phyloP scores from a whole-genome alignment of 2,329 filamentous ascomycete genomes.

The Microdochium bolleyi region DNA sequence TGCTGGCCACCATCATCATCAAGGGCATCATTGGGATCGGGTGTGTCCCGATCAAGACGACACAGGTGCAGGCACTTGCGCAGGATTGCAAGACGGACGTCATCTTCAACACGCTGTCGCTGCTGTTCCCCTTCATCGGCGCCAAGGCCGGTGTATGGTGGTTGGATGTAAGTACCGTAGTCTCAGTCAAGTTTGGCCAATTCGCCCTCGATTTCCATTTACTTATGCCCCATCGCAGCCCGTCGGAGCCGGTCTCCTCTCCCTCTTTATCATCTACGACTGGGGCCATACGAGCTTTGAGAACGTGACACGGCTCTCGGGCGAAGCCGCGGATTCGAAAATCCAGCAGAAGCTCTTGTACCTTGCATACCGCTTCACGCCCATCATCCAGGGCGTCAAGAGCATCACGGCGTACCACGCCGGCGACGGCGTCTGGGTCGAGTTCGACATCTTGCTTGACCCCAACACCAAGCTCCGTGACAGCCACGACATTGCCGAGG shows the following conservation, averaged over 20 bases:
- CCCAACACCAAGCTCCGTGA: constrained; percentile 41
- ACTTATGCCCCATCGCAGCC: constrained; percentile 12
- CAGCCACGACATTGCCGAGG: constrained; percentile 54
- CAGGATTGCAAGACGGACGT: constrained; percentile 59
- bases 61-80: constrained; percentile 54
- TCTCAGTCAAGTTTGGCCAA: not conserved
- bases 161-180: constrained; percentile 41
- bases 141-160: constrained; percentile 54
- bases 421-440: constrained; percentile 55
- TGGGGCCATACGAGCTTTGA: constrained; percentile 55
- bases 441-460: constrained; percentile 51
- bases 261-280: constrained; percentile 61
- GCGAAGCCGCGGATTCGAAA: constrained; percentile 43
- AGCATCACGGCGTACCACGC: constrained; percentile 50
- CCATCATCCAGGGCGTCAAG: constrained; percentile 45
- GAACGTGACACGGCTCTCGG: constrained; percentile 50
- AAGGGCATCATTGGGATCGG: constrained; percentile 55
- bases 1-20: constrained; percentile 47
- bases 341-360: constrained; percentile 50
- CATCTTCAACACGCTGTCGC: constrained; percentile 55
- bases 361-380: constrained; percentile 48
- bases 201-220: not conserved
- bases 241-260: constrained; percentile 52
- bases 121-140: constrained; percentile 56
- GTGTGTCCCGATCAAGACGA: constrained; percentile 52